Evolutionary conservation across 345 rosid genomes (phyloP).

Genomic region (Populus tremula): DNA sequence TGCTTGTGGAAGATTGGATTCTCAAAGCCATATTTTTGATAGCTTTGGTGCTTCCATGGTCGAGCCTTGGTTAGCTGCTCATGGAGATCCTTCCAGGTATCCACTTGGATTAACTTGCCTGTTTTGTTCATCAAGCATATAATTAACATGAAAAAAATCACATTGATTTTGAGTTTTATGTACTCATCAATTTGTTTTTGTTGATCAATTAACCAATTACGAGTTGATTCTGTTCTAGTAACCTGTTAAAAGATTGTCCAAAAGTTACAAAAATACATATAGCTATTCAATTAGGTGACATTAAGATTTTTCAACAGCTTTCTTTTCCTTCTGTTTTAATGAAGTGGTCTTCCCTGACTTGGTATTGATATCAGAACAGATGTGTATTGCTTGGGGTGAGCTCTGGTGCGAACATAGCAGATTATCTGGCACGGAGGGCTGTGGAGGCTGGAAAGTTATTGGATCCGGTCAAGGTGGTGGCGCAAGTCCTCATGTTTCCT

Average conservation of each 20-base stretch:
- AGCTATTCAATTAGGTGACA: no score
- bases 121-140: background rate
- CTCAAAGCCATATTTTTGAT: slow-evolving; percentile 64
- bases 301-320: background rate
- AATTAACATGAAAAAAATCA: background rate
- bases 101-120: background rate
- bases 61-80: slow-evolving; percentile 94
- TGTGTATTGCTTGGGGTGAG: slow-evolving; percentile 90
- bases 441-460: slow-evolving; percentile 64
- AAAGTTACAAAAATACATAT: no score
- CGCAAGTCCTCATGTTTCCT: slow-evolving; percentile 92
- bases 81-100: slow-evolving; percentile 94
- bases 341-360: slow-evolving; percentile 1
- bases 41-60: slow-evolving; percentile 85
- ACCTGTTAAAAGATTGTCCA: no score
- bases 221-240: no score
- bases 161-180: background rate
- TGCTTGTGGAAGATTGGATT: slow-evolving; percentile 71
- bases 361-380: slow-evolving; percentile 40
- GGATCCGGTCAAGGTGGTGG: slow-evolving; percentile 86
- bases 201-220: no score
- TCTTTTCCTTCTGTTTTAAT: background rate
- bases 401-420: slow-evolving; percentile 88
- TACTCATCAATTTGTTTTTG: background rate
- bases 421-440: slow-evolving; percentile 71